Percentiles rank a stretch among this genome's conserved stretches.
phyloP scores from a whole-genome alignment of 352 stramenopile species.

The Phytophthora tentaculata region DNA sequence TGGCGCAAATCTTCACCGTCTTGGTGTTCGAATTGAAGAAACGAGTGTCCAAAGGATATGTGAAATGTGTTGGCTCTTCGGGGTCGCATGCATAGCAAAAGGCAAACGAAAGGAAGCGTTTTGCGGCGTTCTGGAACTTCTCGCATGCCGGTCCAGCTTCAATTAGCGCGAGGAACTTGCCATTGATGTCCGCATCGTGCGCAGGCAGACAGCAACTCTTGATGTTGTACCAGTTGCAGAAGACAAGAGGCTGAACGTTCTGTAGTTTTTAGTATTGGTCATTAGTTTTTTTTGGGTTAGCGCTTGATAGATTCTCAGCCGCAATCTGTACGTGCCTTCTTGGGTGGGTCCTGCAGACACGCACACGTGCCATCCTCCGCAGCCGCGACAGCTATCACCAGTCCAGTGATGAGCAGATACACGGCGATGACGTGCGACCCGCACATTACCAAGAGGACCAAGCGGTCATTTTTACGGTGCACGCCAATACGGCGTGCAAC shows the following conservation, averaged over 20 bases:
- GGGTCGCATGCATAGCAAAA: constrained; percentile 61
- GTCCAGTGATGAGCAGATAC: constrained; percentile 10
- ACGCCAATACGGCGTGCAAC: constrained; percentile 21
- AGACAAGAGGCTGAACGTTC: constrained; percentile 66
- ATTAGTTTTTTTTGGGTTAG: constrained; percentile 7
- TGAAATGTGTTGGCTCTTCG: constrained; percentile 45
- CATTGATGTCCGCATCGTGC: constrained; percentile 68
- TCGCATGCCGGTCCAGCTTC: constrained; percentile 64
- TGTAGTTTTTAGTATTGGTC: constrained; percentile 26
- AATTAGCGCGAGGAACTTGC: constrained; percentile 67
- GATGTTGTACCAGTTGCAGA: constrained; percentile 78
- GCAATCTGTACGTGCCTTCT: constrained; percentile 21
- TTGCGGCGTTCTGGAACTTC: constrained; percentile 77
- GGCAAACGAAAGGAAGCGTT: constrained; percentile 52
- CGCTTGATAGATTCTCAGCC: neutral
- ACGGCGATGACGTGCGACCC: constrained; percentile 8
- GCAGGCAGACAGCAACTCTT: constrained; percentile 72
- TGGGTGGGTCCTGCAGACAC: constrained; percentile 35
- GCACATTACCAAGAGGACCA: constrained; percentile 24
- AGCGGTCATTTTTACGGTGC: constrained; percentile 13
- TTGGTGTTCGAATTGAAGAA: constrained; percentile 63
- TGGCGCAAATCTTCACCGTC: constrained; percentile 74
- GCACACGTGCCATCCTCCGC: constrained; percentile 24
- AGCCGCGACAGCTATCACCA: neutral
- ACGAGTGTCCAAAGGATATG: constrained; percentile 46